These are phyloP conservation scores for Beta corolliflora DNA, from an alignment of 179 eudicot species.

Conservation along the genomic window DNA sequence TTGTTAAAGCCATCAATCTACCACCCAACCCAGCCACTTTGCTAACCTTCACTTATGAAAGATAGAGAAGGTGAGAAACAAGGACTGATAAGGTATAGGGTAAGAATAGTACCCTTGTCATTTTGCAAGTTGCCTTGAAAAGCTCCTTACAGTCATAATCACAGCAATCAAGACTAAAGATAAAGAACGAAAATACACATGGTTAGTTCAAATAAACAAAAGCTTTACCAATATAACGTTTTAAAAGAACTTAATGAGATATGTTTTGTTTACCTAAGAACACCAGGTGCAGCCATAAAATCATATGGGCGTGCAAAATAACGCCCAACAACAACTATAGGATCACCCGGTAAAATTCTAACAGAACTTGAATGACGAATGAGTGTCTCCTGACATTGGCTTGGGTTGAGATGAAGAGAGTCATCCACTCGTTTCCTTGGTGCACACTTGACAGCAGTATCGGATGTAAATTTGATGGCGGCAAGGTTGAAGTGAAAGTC, in stretches of 20 bases:
- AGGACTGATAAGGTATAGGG: neutral
- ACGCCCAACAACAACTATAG: neutral
- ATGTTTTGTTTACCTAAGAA: neutral
- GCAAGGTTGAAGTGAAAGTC: too few relatives aligned
- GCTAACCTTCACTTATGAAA: too few relatives aligned
- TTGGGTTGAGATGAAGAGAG: too few relatives aligned
- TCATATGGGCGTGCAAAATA: too few relatives aligned
- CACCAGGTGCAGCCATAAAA: too few relatives aligned
- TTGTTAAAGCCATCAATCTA: too few relatives aligned
- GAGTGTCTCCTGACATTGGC: neutral
- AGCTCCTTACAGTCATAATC: conserved; percentile 19
- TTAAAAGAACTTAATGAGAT: neutral
- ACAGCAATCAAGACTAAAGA: conserved; percentile 21
- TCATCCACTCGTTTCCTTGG: too few relatives aligned
- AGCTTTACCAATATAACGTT: neutral
- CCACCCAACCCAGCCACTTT: too few relatives aligned
- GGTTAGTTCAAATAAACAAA: neutral
- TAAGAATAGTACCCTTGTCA: neutral
- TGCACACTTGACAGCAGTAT: too few relatives aligned
- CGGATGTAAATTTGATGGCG: too few relatives aligned
- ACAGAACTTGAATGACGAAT: neutral
- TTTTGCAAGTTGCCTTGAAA: conserved; percentile 8
- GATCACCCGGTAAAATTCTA: neutral
- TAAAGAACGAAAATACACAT: neutral
- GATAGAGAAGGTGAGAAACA: neutral